Base-by-base conservation (phyloP, 768 basidiomycete species). In the Phanerodontia chrysosporium region DNA sequence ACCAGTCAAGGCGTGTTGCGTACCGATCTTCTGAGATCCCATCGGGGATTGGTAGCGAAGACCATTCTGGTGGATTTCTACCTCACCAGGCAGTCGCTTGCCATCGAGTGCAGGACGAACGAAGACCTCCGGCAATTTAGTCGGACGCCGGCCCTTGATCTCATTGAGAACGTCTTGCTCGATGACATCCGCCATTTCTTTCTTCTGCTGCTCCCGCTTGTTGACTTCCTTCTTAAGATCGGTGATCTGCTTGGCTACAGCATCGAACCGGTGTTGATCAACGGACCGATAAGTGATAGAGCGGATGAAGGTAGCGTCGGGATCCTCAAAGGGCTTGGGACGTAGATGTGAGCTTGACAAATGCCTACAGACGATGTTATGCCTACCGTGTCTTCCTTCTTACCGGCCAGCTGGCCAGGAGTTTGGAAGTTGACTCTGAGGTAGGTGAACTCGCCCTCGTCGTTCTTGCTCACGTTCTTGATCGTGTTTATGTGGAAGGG, bases 401-500 rank as follows among this genome's bases (percentile, higher is more conserved):
- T 98, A 27, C 97, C 96, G 0, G 94, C 90, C 25, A 98, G 84
- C 68, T 98, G 95, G 51, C 97, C 97, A 12, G 97, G 97, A 0
- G 96, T 97, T 72, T 98, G 95, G 77, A 98, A 98, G 74, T 98
- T 98, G 73, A 99, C 94, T 1, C 97, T 85, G 55, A 99, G 81
- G 67, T 92, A 93, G 0, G 95, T 95, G 70, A 87, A 91, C 52
- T 98, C 94, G 5, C 91, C 92, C 73, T 98, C 97, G 62, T 99
- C 96, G 63, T 84, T 97, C 77, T 98, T 98, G 78, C 90, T 95
- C 29, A 89, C 91, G 69, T 96, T 98, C 76, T 99, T 98, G 63
- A 99, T 93, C 1, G 94, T 94, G 69, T 96, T 96, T 74, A 98
- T 95, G 70, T 99, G 97, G 79, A 96, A 98, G 0, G 96, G 95